These are phyloP conservation scores for Volvox carteri DNA, from an alignment of 163 green algal species.

Conservation along the genomic window DNA sequence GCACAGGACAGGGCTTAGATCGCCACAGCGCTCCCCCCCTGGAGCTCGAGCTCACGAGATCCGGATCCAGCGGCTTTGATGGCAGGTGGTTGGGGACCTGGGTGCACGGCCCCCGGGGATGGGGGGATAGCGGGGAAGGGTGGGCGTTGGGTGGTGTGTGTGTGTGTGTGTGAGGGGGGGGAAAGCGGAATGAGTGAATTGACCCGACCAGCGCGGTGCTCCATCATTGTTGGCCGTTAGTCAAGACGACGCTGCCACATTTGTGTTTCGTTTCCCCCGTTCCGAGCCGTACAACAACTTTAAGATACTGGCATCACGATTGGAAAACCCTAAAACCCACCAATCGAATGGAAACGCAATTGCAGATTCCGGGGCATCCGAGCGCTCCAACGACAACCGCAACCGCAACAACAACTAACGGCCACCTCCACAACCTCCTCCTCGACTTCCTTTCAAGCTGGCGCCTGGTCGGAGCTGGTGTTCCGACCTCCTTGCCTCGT, in stretches of 20 bases:
- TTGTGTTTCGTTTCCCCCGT: too few species aligned
- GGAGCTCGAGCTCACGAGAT: constrained; percentile 27
- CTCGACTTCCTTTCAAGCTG: neutral
- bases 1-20: constrained; percentile 42
- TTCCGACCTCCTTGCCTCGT: constrained; percentile 45
- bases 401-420: neutral
- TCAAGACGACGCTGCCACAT: too few species aligned
- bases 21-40: constrained; percentile 29
- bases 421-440: neutral
- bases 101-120: too few species aligned
- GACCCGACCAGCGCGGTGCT: too few species aligned
- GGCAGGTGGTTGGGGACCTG: constrained; percentile 5
- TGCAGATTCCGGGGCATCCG: too few species aligned
- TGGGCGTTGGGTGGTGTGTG: neutral
- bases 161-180: neutral
- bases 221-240: too few species aligned
- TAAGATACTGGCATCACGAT: too few species aligned
- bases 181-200: too few species aligned
- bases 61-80: neutral
- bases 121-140: too few species aligned
- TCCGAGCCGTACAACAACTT: too few species aligned
- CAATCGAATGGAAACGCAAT: too few species aligned
- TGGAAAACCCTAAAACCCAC: too few species aligned
- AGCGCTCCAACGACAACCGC: neutral
- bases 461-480: constrained; percentile 22